Percentiles rank a stretch among this genome's conserved stretches.
Evolutionary conservation across 1,284 basidiomycete species (phyloP).

Genomic region (Coniferiporia sulphurascens): DNA sequence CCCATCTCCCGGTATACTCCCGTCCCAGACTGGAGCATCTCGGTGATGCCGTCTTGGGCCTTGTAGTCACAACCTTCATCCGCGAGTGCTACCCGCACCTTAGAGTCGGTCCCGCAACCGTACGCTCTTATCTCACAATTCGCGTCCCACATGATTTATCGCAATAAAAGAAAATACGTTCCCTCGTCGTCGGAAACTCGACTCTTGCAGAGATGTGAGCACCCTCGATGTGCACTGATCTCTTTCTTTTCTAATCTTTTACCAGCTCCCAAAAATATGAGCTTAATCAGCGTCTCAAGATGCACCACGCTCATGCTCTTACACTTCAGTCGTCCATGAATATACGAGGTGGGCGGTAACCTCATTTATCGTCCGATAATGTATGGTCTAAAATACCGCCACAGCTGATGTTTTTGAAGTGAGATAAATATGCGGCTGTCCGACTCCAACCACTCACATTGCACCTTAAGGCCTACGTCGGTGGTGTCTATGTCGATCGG

Average conservation of each 20-base stretch:
- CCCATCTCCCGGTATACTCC: neutral
- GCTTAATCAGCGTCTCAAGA: conserved; percentile 51
- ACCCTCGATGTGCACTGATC: neutral
- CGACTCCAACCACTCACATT: neutral
- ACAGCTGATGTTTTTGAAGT: conserved; percentile 76
- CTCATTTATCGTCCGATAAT: conserved; percentile 4
- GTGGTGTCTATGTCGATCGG: conserved; percentile 64
- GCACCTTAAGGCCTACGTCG: conserved; percentile 59
- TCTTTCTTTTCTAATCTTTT: conserved; percentile 1
- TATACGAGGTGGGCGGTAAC: conserved; percentile 53
- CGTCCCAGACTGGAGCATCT: conserved; percentile 59
- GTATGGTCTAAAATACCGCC: neutral
- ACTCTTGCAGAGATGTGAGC: conserved; percentile 65
- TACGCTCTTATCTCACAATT: conserved; percentile 30
- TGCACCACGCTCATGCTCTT: conserved; percentile 67
- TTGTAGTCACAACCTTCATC: conserved; percentile 60
- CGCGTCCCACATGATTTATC: neutral
- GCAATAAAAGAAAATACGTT: conserved; percentile 58
- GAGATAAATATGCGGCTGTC: conserved; percentile 20
- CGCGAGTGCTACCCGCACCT: conserved; percentile 58
- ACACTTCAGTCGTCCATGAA: conserved; percentile 58
- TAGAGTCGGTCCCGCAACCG: conserved; percentile 72
- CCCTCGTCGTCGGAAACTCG: conserved; percentile 65
- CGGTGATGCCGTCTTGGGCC: conserved; percentile 63
- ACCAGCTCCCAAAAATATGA: conserved; percentile 56